phyloP scores from a whole-genome alignment of 140 eudicot species.

The Anethum foeniculum region DNA sequence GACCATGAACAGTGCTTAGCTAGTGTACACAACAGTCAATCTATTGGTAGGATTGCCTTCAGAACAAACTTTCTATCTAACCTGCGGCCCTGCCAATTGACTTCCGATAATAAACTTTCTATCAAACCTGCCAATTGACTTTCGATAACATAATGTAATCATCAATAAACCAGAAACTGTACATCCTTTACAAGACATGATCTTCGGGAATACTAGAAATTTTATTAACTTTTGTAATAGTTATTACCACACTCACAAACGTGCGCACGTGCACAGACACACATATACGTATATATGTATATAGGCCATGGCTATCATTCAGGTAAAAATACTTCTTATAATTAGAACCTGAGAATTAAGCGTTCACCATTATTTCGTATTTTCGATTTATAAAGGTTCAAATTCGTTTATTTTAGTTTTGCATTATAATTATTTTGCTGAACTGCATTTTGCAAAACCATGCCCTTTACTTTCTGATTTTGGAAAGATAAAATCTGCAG shows the following conservation, averaged over 20 bases:
- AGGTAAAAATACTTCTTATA: neutral
- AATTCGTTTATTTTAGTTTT: neutral
- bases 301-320: too few species aligned
- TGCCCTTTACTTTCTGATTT: neutral
- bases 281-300: too few species aligned
- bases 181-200: neutral
- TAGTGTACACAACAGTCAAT: neutral
- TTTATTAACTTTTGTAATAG: neutral
- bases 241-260: neutral
- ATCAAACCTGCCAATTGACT: neutral
- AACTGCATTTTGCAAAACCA: neutral
- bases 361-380: too few species aligned
- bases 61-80: neutral
- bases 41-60: neutral
- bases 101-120: neutral
- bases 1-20: neutral
- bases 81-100: neutral
- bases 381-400: too few species aligned
- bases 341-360: neutral
- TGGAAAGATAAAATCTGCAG: neutral
- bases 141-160: neutral
- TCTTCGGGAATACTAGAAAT: neutral
- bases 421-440: neutral
- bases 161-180: neutral
- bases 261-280: too few species aligned